Conservation (phyloP, 176 grass and related monocot species). For the Musa schizocarpa region DNA sequence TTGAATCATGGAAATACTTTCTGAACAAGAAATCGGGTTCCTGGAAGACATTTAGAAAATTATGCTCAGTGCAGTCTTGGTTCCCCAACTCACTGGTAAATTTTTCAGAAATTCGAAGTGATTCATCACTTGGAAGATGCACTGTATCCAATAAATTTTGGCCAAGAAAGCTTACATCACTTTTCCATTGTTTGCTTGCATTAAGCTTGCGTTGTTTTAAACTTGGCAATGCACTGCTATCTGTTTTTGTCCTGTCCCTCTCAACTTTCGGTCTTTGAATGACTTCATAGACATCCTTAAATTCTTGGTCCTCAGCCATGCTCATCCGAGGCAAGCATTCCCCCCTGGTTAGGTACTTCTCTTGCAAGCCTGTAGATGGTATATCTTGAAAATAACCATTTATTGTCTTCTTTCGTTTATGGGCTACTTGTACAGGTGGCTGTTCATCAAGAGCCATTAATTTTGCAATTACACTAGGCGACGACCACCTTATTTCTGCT, state of each 20-base stretch:
- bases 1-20: constrained; percentile 31
- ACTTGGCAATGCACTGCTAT: constrained; percentile 37
- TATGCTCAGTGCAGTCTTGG: neutral
- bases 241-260: constrained; percentile 24
- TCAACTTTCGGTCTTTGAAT: constrained; percentile 19
- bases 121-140: constrained; percentile 18
- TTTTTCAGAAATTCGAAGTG: constrained; percentile 14
- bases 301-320: constrained; percentile 25
- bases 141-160: constrained; percentile 32
- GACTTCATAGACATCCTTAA: constrained; percentile 62
- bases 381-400: neutral
- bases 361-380: constrained; percentile 6
- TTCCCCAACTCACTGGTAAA: constrained; percentile 22
- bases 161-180: neutral
- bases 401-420: constrained; percentile 5
- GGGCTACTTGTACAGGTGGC: constrained; percentile 24
- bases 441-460: constrained; percentile 61
- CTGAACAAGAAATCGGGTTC: constrained; percentile 60
- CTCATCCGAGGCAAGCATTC: neutral
- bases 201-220: constrained; percentile 28
- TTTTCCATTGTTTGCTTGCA: neutral
- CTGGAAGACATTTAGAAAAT: constrained; percentile 26
- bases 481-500: constrained; percentile 17
- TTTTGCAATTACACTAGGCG: constrained; percentile 67
- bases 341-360: neutral